phyloP scores from a whole-genome alignment of 257 asterid genomes.

The Solanum tarijense region DNA sequence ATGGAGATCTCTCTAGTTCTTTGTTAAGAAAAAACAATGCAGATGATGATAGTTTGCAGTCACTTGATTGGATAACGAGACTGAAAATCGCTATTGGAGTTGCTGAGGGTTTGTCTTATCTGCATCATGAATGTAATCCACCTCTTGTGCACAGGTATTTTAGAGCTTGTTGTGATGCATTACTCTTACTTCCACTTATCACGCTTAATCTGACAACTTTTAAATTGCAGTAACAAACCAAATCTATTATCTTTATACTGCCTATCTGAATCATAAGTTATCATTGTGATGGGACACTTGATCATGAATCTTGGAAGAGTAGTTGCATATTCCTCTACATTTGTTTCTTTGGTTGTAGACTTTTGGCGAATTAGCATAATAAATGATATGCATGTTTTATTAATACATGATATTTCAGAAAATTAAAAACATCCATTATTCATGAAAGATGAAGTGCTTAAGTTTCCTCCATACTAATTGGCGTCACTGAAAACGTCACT shows the following conservation, averaged over 20 bases:
- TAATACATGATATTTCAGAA: neutral
- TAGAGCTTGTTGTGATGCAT: neutral
- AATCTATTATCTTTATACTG: neutral
- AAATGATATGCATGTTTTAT: neutral
- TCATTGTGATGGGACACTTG: neutral
- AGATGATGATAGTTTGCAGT: slow-evolving; percentile 48
- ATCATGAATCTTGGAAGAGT: neutral
- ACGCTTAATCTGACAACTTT: neutral
- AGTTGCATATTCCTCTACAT: neutral
- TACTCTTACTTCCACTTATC: neutral
- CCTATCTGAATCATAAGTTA: neutral
- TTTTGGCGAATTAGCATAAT: neutral
- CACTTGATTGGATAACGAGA: slow-evolving; percentile 95
- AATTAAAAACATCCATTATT: neutral
- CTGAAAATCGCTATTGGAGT: slow-evolving; percentile 86
- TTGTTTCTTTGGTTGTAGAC: neutral
- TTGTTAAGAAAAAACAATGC: slow-evolving; percentile 56
- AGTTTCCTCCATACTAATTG: neutral
- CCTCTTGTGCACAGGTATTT: slow-evolving; percentile 90
- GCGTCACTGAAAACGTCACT: neutral
- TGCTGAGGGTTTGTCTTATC: slow-evolving; percentile 74
- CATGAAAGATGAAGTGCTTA: neutral
- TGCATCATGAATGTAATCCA: slow-evolving; percentile 82
- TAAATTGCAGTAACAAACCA: neutral
- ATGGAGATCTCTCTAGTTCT: slow-evolving; percentile 69